phyloP scores from a whole-genome alignment of 257 asterid genomes.

The Solanum infundibuliforme region DNA sequence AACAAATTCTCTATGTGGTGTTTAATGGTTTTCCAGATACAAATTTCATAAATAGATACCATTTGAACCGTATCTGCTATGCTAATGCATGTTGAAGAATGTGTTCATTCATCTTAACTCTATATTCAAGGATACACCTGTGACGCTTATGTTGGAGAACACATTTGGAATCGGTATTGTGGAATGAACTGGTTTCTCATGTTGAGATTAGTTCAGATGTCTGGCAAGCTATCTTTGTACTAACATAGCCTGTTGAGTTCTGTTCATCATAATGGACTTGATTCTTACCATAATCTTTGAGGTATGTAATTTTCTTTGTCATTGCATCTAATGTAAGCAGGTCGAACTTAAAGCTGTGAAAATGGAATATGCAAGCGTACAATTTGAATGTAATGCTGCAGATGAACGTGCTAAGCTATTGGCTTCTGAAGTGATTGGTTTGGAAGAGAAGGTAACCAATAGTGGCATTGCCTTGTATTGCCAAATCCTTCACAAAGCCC shows the following conservation, averaged over 20 bases:
- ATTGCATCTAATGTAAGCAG: slow-evolving; percentile 25
- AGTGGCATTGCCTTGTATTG: neutral
- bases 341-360: slow-evolving; percentile 72
- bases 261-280: neutral
- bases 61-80: neutral
- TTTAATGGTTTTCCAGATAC: neutral
- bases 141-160: neutral
- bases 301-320: neutral
- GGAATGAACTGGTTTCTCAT: neutral
- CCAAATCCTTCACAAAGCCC: neutral
- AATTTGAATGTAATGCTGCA: slow-evolving; percentile 89
- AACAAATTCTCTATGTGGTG: neutral
- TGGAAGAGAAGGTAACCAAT: slow-evolving; percentile 85
- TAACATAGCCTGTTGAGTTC: neutral
- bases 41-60: neutral
- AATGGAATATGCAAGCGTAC: slow-evolving; percentile 64
- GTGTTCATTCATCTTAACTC: neutral
- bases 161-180: neutral
- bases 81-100: neutral
- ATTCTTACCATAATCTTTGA: neutral
- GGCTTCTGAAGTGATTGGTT: slow-evolving; percentile 95
- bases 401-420: slow-evolving; percentile 95
- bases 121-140: neutral
- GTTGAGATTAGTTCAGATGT: neutral
- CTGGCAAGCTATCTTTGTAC: neutral